Conservation (phyloP, 495 filamentous ascomycete species). For the Penicillium dipodomyicola region DNA sequence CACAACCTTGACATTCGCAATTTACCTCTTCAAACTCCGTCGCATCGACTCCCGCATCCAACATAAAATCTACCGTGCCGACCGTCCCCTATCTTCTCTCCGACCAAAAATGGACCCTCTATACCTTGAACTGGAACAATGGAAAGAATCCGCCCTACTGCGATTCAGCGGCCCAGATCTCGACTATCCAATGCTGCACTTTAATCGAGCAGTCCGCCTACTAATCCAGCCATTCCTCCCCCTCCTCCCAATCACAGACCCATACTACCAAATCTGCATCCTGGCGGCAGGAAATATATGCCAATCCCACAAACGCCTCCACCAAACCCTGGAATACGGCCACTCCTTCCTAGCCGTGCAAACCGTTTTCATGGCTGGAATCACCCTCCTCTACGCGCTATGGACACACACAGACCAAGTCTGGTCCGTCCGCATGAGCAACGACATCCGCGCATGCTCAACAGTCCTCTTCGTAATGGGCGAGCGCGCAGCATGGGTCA, state of each 20-base stretch:
- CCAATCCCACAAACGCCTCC: slow-evolving; percentile 53
- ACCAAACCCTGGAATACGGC: slow-evolving; percentile 52
- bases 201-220: slow-evolving; percentile 50
- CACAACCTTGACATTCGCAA: slow-evolving; percentile 47
- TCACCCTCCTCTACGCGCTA: slow-evolving; percentile 51
- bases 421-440: slow-evolving; percentile 53
- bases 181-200: slow-evolving; percentile 53
- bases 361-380: slow-evolving; percentile 54
- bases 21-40: slow-evolving; percentile 51
- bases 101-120: slow-evolving; percentile 49
- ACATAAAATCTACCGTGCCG: slow-evolving; percentile 54
- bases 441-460: slow-evolving; percentile 55
- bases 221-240: slow-evolving; percentile 53
- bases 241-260: slow-evolving; percentile 47
- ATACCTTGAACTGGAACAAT: slow-evolving; percentile 51
- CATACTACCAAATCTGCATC: slow-evolving; percentile 51
- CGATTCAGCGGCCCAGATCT: slow-evolving; percentile 41
- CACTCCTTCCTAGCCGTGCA: slow-evolving; percentile 56
- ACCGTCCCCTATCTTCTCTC: slow-evolving; percentile 45
- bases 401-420: slow-evolving; percentile 48
- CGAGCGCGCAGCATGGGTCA: slow-evolving; percentile 51
- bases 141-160: slow-evolving; percentile 45
- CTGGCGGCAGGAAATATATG: slow-evolving; percentile 52
- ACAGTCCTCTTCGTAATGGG: slow-evolving; percentile 55
- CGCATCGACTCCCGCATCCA: slow-evolving; percentile 54